Percentiles rank a stretch among this genome's conserved stretches.
phyloP scores from a whole-genome alignment of 352 stramenopile species.

The Phytophthora parvispora region DNA sequence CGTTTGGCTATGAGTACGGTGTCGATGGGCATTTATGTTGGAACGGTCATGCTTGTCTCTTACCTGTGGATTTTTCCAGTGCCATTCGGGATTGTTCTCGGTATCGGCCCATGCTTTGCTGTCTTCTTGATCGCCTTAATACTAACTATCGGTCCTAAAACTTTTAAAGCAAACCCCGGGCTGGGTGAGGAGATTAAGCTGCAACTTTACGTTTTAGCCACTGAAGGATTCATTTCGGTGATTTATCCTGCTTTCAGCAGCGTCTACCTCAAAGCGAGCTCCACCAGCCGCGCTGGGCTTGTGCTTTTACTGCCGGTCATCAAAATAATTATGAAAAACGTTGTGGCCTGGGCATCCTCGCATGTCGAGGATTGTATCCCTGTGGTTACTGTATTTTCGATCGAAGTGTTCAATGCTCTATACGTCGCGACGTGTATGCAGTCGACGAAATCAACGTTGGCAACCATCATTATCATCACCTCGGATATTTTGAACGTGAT shows the following conservation, averaged over 20 bases:
- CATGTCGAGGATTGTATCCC: constrained; percentile 40
- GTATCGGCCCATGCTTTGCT: constrained; percentile 13
- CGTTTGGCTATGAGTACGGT: constrained; percentile 6
- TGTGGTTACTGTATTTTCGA: constrained; percentile 35
- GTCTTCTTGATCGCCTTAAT: constrained; percentile 14
- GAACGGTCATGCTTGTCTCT: constrained; percentile 17
- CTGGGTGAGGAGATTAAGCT: constrained; percentile 9
- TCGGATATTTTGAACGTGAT: constrained; percentile 24
- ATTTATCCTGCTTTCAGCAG: constrained; percentile 23
- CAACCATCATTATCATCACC: constrained; percentile 23
- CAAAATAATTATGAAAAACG: constrained; percentile 37
- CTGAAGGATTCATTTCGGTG: constrained; percentile 1
- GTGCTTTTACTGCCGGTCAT: constrained; percentile 24
- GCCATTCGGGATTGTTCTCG: constrained; percentile 35
- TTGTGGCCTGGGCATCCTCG: constrained; percentile 19
- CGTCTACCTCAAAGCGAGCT: constrained; percentile 14
- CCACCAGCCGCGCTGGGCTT: constrained; percentile 7
- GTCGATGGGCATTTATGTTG: constrained; percentile 13
- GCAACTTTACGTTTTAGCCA: constrained; percentile 17
- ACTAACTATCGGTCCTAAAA: constrained; percentile 5
- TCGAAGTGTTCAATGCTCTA: constrained; percentile 48
- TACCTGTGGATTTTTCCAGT: constrained; percentile 38
- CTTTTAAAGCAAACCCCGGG: constrained; percentile 3
- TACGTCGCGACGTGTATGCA: constrained; percentile 45
- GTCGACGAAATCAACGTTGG: constrained; percentile 24